A percentile compares a stretch with the other conserved stretches of the same genome.
phyloP scores from a whole-genome alignment of 805 yeast genomes.

The Candida sphagnicola region DNA sequence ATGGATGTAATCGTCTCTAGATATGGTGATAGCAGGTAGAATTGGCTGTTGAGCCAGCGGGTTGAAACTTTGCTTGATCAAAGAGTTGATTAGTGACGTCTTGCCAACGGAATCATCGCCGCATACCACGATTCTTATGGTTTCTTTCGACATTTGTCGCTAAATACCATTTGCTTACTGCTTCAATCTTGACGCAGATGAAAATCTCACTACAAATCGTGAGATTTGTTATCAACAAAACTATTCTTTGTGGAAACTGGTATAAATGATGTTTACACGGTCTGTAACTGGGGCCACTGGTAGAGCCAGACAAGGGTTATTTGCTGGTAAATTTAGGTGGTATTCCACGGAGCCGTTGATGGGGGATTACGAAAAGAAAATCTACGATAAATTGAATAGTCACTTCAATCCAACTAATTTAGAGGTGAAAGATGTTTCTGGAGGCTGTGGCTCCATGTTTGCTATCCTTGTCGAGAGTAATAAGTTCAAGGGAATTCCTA shows the following conservation, averaged over 20 bases:
- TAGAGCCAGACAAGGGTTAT: not conserved
- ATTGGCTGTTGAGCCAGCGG: constrained; percentile 55
- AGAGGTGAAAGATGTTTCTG: constrained; percentile 78
- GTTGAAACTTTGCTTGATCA: constrained; percentile 71
- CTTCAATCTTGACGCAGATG: too few species aligned
- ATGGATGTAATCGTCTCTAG: constrained; percentile 57
- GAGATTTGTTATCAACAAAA: too few species aligned
- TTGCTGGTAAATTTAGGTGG: not conserved
- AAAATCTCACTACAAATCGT: not conserved
- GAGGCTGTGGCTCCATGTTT: constrained; percentile 98
- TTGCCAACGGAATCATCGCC: constrained; percentile 95
- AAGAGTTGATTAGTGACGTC: constrained; percentile 70
- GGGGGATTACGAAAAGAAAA: constrained; percentile 62
- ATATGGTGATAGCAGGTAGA: constrained; percentile 80
- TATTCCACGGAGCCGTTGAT: constrained; percentile 19
- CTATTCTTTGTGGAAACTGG: too few species aligned
- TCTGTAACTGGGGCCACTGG: not conserved
- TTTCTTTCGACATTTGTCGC: constrained; percentile 33
- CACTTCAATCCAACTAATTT: constrained; percentile 60
- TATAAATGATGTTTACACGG: not conserved
- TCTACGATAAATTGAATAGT: constrained; percentile 51
- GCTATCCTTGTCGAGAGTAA: constrained; percentile 73
- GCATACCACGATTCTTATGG: constrained; percentile 80
- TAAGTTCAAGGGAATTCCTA: constrained; percentile 72
- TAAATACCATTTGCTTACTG: not conserved